These are phyloP conservation scores for Silene uniflora DNA, from an alignment of 148 eudicot species.

Conservation along the genomic window DNA sequence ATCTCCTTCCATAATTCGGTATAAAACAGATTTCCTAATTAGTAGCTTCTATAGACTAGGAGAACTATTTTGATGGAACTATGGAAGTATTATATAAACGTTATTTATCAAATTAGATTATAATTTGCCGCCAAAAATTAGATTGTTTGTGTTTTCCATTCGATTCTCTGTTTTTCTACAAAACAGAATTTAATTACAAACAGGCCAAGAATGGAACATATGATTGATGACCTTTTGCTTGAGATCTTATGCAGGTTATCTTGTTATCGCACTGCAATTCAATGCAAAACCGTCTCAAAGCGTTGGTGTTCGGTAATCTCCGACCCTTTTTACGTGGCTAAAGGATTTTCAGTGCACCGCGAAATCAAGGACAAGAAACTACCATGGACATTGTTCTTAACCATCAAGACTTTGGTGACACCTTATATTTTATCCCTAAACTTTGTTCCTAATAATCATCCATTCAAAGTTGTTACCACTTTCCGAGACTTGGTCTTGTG, in stretches of 20 bases:
- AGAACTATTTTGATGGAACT: no score
- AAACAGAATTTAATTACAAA: no score
- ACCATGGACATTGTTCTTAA: not conserved
- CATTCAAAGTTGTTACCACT: not conserved
- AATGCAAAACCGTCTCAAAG: not conserved
- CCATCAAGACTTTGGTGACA: no score
- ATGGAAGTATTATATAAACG: no score
- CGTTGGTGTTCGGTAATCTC: not conserved
- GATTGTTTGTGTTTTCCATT: no score
- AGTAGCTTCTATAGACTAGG: no score
- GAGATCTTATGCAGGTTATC: not conserved
- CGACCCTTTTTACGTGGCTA: not conserved
- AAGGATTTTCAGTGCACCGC: not conserved
- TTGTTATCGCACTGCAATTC: not conserved
- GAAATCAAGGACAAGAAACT: not conserved
- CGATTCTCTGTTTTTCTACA: no score
- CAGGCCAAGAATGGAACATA: not conserved
- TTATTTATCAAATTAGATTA: no score
- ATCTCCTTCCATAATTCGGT: no score
- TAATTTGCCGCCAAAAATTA: no score
- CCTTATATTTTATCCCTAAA: no score
- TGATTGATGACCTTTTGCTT: not conserved
- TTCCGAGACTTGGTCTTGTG: constrained; percentile 10
- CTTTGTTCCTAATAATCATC: not conserved
- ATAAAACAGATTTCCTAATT: no score